Conservation (phyloP, 1,139 yeast species). For the Suhomyces coccinellae region DNA sequence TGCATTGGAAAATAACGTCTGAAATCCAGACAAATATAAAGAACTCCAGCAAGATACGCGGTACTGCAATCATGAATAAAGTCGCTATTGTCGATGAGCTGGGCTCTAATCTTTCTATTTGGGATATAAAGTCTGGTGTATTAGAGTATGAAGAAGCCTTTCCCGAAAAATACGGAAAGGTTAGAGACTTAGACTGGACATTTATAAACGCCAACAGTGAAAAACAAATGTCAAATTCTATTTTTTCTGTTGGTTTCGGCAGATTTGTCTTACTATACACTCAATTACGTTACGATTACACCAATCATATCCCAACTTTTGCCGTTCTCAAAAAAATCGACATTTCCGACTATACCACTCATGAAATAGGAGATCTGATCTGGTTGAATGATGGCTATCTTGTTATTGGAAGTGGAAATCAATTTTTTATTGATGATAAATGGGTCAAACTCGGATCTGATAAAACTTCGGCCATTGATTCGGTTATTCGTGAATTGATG, state of each 20-base stretch:
- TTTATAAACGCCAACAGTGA: conserved; percentile 46
- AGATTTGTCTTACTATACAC: conserved; percentile 67
- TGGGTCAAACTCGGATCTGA: conserved; percentile 40
- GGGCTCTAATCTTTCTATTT: conserved; percentile 57
- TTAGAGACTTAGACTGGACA: conserved; percentile 81
- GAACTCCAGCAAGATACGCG: conserved; percentile 58
- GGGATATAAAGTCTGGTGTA: conserved; percentile 73
- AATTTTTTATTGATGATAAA: conserved; percentile 78
- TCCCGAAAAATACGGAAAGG: conserved; percentile 38
- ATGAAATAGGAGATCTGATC: conserved; percentile 81
- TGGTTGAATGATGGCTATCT: conserved; percentile 82
- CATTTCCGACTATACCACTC: conserved; percentile 69
- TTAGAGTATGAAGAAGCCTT: conserved; percentile 61
- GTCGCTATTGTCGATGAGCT: conserved; percentile 65
- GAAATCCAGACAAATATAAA: conserved; percentile 56
- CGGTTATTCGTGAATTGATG: conserved; percentile 51
- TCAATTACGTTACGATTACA: conserved; percentile 84
- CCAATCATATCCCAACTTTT: conserved; percentile 76
- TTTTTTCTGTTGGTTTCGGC: conserved; percentile 76
- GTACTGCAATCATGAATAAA: conserved; percentile 66
- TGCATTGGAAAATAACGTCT: conserved; percentile 52
- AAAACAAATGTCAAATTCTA: conserved; percentile 50
- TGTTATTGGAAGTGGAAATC: conserved; percentile 88
- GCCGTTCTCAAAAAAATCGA: conserved; percentile 74
- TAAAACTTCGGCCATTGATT: conserved; percentile 29